A percentile compares a stretch with the other conserved stretches of the same genome.
phyloP scores from a whole-genome alignment of 768 basidiomycete genomes.

The Suillus ampliporus region DNA sequence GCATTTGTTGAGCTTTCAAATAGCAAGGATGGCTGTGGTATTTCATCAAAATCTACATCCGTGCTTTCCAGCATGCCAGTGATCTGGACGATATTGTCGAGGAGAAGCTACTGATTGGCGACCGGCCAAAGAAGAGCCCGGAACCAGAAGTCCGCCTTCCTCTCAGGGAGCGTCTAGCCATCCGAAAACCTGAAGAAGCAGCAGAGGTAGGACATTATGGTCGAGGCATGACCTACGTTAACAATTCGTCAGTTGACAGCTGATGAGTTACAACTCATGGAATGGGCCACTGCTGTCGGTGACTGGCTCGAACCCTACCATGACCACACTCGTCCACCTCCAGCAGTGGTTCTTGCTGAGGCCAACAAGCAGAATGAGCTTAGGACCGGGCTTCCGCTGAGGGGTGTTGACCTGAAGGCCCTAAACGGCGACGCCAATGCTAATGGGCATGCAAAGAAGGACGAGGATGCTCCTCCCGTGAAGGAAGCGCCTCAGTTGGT shows the following conservation, averaged over 20 bases:
- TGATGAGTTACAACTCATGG: conserved; percentile 62
- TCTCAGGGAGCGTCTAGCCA: conserved; percentile 61
- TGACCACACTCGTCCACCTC: conserved; percentile 71
- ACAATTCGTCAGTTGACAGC: conserved; percentile 58
- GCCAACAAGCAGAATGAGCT: conserved; percentile 73
- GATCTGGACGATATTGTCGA: conserved; percentile 83
- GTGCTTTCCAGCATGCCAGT: conserved; percentile 76
- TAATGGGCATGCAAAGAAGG: conserved; percentile 65
- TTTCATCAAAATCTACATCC: conserved; percentile 80
- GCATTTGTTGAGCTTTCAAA: conserved; percentile 7
- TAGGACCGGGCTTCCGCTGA: conserved; percentile 71
- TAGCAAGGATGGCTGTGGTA: conserved; percentile 75
- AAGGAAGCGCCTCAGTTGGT: conserved; percentile 64
- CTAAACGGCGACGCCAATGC: conserved; percentile 38
- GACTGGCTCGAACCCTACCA: conserved; percentile 84
- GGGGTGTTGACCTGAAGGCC: conserved; percentile 58
- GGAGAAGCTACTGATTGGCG: conserved; percentile 81
- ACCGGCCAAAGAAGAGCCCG: conserved; percentile 70
- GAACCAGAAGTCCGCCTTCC: conserved; percentile 55
- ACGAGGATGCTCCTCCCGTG: conserved; percentile 71
- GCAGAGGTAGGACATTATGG: conserved; percentile 50
- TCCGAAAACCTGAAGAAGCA: conserved; percentile 54
- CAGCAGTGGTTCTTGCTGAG: conserved; percentile 73
- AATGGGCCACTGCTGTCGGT: conserved; percentile 65
- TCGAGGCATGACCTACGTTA: conserved; percentile 1